Base-by-base conservation (phyloP, 2,329 filamentous ascomycete genomes). In the Claviceps pazoutovae region DNA sequence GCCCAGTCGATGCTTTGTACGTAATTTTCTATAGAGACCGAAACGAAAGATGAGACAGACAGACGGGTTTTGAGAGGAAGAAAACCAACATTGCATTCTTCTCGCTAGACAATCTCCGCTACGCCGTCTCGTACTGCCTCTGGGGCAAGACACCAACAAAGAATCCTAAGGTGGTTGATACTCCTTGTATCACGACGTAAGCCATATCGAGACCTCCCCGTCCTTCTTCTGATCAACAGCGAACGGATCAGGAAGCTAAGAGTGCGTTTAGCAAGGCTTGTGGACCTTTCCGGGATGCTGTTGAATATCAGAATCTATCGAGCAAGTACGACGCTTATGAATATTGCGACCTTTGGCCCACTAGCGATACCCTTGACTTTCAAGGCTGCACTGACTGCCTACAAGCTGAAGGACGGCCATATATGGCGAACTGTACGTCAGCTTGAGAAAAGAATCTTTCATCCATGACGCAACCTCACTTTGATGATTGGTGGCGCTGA, bases 21-120 rank as follows among this genome's bases (percentile, higher is more conserved):
- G 78, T 69, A 16, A 17, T 30, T 4, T 30, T 9, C 26, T 30
- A 30, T 30, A 30, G 26, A 30, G 26, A 30, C 9, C 8, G 8
- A 11, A 30, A 30, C 9, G 8, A 9, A 30, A 30, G 8, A 11
- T 30, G 26, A 30, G 8, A 30, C 9, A 30, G 26, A 30, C 26
- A 30, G 26, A 30, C 3, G 26, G 26, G 2, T 9, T 30, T 30
- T 30, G 26, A 30, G 26, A 30, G 26, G 26, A 30, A 30, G 26
- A 30, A 9, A 30, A 9, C 26, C 26, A 30, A 30, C 26, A 11
- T 8, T 30, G 8, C 3, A 30, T 16, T 36, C n/a, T n/a, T 19
- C 46, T 46, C 30, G n/a, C 14, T 30, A 82, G 78, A 81, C 56
- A 83, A 83, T 56, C 56, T 82, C 50, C 71, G 80, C 59, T 82